Evolutionary conservation across 2,329 filamentous ascomycete genomes (phyloP), one percentile per base, ranked within the genome.

Genomic region (Didymella lethalis): DNA sequence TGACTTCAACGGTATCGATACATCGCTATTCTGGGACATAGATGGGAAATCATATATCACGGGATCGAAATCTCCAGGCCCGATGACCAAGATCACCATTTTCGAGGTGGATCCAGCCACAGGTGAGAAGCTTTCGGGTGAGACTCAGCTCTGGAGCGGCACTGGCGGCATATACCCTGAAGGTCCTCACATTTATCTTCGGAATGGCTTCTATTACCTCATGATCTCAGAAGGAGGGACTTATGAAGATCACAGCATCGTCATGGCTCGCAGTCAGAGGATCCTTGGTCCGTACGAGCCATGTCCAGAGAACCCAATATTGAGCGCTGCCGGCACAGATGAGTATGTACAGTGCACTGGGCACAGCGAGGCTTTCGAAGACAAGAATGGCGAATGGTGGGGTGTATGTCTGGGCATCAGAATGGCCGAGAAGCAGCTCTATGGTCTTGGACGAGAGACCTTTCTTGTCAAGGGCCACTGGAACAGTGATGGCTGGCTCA

Each of bases 301-400:
- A 4, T 58, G 49, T 29, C 61, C 63, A 1, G 36, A 38, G 25
- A 66, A 66, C 28, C 58, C 63, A 2, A 50, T 64, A 4, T 28
- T 66, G 18, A 60, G 34, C 20, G 64, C 60, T 26, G 50, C 45
- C 2, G 53, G 34, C 2, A 65, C 61, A 2, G 46, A 64, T 7
- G 64, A 64, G 45, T 59, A 66, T 31, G 20, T 66, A 4, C 61
- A 66, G 40, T 61, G 51, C 38, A 65, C 63, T 0, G 63, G 64
- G 3, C 57, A 66, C 32, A 64, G 56, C 12, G 64, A 65, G 29
- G 55, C 57, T 1, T 66, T 66, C 26, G 56, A 65, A 32, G 55
- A 49, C 28, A 50, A 44, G 12, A 20, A 63, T 6, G 63, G 61
- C 2, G 11, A 50, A 25, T 66, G 64, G 61, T 64, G 60, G 62